phyloP scores from a whole-genome alignment of 2,329 filamentous ascomycete species.

The Cladosporium sp. region DNA sequence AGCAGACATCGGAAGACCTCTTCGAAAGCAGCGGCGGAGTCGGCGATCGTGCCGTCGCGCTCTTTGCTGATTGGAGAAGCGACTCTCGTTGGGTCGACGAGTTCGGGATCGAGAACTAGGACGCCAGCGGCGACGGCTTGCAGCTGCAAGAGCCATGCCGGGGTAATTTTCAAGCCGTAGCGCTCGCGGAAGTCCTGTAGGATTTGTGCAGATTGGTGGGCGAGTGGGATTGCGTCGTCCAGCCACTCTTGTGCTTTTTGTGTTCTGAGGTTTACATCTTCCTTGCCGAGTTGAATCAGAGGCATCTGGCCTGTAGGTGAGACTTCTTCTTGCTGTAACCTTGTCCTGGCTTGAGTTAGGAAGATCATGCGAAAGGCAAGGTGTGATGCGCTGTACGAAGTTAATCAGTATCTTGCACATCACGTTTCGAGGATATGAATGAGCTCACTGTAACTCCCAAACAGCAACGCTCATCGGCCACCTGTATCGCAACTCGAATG shows the following conservation, averaged over 20 bases:
- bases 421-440: neutral
- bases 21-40: slow-evolving; percentile 15
- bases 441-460: slow-evolving; percentile 16
- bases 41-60: neutral
- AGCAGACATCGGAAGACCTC: slow-evolving; percentile 17
- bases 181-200: slow-evolving; percentile 14
- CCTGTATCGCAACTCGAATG: slow-evolving; percentile 13
- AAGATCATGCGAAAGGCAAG: neutral
- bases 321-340: neutral
- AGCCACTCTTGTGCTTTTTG: slow-evolving; percentile 8
- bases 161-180: slow-evolving; percentile 15
- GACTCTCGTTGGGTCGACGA: slow-evolving; percentile 1
- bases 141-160: slow-evolving; percentile 12
- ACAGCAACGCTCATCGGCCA: slow-evolving; percentile 16
- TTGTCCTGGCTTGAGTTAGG: neutral
- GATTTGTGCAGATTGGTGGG: slow-evolving; percentile 14
- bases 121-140: slow-evolving; percentile 14
- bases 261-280: neutral
- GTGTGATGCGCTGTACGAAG: neutral
- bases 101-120: slow-evolving; percentile 10
- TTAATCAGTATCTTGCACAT: neutral
- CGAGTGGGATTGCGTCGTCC: slow-evolving; percentile 8
- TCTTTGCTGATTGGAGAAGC: neutral
- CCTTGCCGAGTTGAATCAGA: neutral
- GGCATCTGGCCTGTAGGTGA: neutral